Evolutionary conservation across 768 basidiomycete genomes (phyloP).

Genomic region (Dioszegia crocea): DNA sequence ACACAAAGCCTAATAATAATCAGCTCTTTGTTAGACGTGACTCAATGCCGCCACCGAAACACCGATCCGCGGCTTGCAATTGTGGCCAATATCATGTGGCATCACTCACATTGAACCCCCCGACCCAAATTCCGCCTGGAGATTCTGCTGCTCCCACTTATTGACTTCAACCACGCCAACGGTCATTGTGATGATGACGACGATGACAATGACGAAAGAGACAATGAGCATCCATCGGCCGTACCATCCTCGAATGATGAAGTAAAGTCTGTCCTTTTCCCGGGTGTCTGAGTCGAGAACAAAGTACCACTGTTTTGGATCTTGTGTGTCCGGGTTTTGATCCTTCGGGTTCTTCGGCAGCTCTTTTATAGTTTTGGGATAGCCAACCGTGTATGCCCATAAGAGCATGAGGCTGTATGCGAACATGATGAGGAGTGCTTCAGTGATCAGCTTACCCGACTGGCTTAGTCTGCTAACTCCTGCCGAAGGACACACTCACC

Average conservation of each 20-base stretch:
- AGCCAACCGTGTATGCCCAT: too few species aligned
- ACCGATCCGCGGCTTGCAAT: not conserved
- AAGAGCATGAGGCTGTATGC: too few species aligned
- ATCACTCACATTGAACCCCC: slow-evolving; percentile 2
- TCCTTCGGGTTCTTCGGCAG: too few species aligned
- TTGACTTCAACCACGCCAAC: not conserved
- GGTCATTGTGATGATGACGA: not conserved
- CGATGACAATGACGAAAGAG: not conserved
- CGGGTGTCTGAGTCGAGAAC: too few species aligned
- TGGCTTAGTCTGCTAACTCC: too few species aligned
- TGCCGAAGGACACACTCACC: not conserved
- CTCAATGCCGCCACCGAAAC: too few species aligned
- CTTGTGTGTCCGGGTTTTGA: too few species aligned
- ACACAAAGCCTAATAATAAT: too few species aligned
- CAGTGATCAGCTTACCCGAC: not conserved
- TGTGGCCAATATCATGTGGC: not conserved
- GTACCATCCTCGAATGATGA: not conserved
- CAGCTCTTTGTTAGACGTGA: too few species aligned
- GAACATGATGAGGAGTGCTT: not conserved
- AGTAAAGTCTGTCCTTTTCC: too few species aligned
- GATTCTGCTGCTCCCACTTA: not conserved
- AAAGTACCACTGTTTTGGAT: too few species aligned
- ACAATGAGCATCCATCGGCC: not conserved
- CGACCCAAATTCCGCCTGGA: not conserved
- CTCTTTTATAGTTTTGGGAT: too few species aligned